phyloP scores from a whole-genome alignment of 2,329 filamentous ascomycete genomes.

The Metarhizium sp. region DNA sequence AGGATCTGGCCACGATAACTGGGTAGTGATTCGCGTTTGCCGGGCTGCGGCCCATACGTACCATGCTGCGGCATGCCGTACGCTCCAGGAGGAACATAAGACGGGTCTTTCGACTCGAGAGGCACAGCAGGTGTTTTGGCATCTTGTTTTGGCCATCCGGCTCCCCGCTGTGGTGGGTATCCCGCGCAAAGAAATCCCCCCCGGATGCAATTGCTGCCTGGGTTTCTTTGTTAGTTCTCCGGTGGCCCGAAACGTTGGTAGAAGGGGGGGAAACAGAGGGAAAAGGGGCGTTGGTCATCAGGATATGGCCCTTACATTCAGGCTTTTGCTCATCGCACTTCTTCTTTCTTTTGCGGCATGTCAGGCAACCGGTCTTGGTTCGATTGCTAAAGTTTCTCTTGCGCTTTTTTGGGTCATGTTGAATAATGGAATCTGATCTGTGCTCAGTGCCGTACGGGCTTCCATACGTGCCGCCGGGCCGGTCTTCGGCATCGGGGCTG shows the following conservation, averaged over 20 bases:
- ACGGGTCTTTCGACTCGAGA: slow-evolving; percentile 74
- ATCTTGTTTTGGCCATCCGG: slow-evolving; percentile 66
- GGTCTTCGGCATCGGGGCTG: slow-evolving; percentile 47
- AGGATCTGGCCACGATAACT: slow-evolving; percentile 53
- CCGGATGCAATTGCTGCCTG: slow-evolving; percentile 81
- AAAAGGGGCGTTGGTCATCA: background rate
- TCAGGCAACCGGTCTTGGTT: slow-evolving; percentile 92
- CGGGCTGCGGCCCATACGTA: slow-evolving; percentile 25
- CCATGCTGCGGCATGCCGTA: slow-evolving; percentile 50
- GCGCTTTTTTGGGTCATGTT: slow-evolving; percentile 57
- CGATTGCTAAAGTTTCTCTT: slow-evolving; percentile 86
- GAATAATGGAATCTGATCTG: slow-evolving; percentile 38
- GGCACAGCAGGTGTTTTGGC: slow-evolving; percentile 60
- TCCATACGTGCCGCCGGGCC: slow-evolving; percentile 29
- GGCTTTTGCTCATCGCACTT: slow-evolving; percentile 95
- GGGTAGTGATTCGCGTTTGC: slow-evolving; percentile 48
- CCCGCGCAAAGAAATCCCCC: slow-evolving; percentile 88
- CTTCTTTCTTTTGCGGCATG: slow-evolving; percentile 87
- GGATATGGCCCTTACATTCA: slow-evolving; percentile 56
- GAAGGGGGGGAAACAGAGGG: background rate
- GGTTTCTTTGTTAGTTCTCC: background rate
- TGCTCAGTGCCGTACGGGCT: slow-evolving; percentile 37
- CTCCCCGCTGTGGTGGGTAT: slow-evolving; percentile 71
- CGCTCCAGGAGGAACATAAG: slow-evolving; percentile 50
- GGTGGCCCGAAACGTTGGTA: background rate